Conservation (phyloP, 2,329 filamentous ascomycete genomes). For the Blastomyces emzantsi region DNA sequence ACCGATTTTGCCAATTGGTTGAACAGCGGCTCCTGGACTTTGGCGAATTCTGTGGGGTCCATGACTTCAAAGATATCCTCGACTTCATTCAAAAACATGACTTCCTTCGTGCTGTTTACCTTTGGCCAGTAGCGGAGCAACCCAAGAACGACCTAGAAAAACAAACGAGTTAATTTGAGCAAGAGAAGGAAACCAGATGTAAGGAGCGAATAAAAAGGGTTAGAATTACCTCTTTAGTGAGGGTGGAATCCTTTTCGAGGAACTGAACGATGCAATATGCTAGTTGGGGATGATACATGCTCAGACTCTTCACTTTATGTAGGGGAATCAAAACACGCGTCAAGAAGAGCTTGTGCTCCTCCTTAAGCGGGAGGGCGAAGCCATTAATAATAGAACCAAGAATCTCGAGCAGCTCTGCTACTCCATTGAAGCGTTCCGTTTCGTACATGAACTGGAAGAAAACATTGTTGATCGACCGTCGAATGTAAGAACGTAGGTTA, state of each 20-base stretch:
- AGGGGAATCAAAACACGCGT: conserved; percentile 86
- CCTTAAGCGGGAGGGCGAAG: conserved; percentile 91
- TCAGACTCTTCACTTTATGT: conserved; percentile 97
- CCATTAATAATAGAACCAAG: conserved; percentile 98
- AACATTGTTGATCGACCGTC: conserved; percentile 98
- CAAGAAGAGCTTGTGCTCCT: conserved; percentile 97
- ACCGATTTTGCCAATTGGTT: conserved; percentile 97
- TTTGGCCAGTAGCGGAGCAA: conserved; percentile 97
- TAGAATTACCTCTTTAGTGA: conserved; percentile 83
- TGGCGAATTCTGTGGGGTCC: conserved; percentile 97
- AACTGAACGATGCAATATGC: conserved; percentile 99
- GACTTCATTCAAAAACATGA: conserved; percentile 99
- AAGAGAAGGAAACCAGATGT: background rate
- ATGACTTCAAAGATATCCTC: conserved; percentile 99
- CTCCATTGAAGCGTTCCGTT: conserved; percentile 96
- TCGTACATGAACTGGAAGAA: conserved; percentile 99
- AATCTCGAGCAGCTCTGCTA: conserved; percentile 93
- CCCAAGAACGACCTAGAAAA: conserved; percentile 73
- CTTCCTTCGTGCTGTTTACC: conserved; percentile 98
- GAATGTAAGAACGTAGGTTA: conserved; percentile 92
- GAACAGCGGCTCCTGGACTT: conserved; percentile 96
- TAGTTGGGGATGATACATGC: conserved; percentile 99
- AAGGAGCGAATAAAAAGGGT: background rate
- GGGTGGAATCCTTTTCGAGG: conserved; percentile 88
- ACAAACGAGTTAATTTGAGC: background rate